Percentiles rank a stretch among this genome's conserved stretches.
Conservation (phyloP, 176 grass and related monocot genomes). For the Hordeum marinum region DNA sequence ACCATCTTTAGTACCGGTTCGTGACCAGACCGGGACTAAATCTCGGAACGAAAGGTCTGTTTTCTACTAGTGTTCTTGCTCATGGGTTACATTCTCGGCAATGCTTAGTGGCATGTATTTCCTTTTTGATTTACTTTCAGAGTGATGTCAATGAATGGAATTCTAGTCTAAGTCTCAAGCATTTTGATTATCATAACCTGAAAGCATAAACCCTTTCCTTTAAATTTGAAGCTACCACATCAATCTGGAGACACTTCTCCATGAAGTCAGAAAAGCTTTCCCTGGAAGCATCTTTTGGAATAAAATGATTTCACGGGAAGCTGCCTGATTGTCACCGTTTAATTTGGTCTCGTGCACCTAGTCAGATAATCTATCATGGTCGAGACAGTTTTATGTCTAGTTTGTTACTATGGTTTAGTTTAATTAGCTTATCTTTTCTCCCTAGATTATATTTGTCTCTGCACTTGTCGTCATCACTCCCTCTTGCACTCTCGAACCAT, state of each 20-base stretch:
- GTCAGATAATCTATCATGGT: neutral
- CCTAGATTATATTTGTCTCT: neutral
- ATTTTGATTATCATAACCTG: neutral
- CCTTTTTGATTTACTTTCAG: neutral
- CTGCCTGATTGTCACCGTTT: neutral
- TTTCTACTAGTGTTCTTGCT: no score
- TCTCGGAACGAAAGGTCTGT: no score
- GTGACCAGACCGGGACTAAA: no score
- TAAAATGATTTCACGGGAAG: neutral
- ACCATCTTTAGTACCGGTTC: no score
- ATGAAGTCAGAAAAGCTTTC: neutral
- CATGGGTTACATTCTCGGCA: no score
- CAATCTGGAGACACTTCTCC: neutral
- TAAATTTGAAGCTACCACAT: no score
- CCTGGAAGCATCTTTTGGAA: neutral
- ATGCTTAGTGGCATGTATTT: no score
- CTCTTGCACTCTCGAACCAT: no score
- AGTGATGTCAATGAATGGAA: neutral
- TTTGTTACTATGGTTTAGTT: neutral
- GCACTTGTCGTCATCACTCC: neutral
- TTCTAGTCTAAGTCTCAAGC: neutral
- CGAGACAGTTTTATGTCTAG: neutral
- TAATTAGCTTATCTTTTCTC: neutral
- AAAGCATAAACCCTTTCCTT: no score
- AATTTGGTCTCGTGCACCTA: neutral